Evolutionary conservation across 2,329 filamentous ascomycete species (phyloP), one percentile per base, ranked within the genome.

Genomic region (Epichloe hybrida): DNA sequence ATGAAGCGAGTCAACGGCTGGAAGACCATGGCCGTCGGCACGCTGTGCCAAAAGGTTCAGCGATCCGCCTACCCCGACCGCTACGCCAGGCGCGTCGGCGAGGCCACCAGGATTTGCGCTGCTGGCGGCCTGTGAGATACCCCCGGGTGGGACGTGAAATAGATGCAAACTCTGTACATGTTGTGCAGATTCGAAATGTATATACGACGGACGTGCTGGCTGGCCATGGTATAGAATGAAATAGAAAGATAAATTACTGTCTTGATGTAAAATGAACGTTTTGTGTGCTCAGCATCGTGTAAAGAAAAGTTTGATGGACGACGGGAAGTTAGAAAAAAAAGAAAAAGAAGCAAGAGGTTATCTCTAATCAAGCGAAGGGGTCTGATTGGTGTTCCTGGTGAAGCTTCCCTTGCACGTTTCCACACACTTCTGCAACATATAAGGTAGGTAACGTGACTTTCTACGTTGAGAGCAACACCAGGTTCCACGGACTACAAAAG

Each of bases 351-450:
- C 75, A 78, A 17, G 58, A 84, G 85, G 4, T 66, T 63, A 2
- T 72, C 60, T 0, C 72, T 66, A 3, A 79, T 67, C 5, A 83
- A 63, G n/a, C 79, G 71, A 20, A 81, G 56, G 0, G 17, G 17
- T 17, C 62, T 83, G 83, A 68, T 83, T 83, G 0, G 79, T 83
- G 55, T 82, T 81, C 52, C 72, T 72, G 3, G 49, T 42, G 3
- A 59, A 17, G 49, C 0, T 39, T 17, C 3, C 44, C 38, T 35
- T 17, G 17, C 17, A 17, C 17, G 17, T 43, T 53, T 31, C 12
- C 34, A 67, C 9, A 84, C 61, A 0, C 81, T 84, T 0, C 27
- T 31, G 77, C 79, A 2, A 85, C 63, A 56, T 85, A 81, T 0
- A 79, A 76, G 0, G 77, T 82, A 2, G 77, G 71, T 2, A 69